Percentiles rank a stretch among this genome's conserved stretches.
Evolutionary conservation across 2,329 filamentous ascomycete species (phyloP).

Genomic region (Cercospora zeina): DNA sequence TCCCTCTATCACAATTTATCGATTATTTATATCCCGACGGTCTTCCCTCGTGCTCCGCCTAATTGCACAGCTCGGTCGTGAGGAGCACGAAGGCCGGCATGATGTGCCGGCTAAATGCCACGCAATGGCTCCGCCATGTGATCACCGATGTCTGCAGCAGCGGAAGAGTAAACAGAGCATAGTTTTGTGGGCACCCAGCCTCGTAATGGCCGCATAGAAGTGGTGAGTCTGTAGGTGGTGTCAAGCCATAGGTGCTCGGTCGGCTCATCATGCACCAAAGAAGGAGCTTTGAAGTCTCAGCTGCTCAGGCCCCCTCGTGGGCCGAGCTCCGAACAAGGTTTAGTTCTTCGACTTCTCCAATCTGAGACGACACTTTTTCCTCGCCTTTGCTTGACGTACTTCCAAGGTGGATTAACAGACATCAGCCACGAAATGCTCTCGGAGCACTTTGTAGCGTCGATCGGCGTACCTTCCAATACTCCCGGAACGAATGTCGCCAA

Average conservation of each 20-base stretch:
- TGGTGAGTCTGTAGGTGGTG: neutral
- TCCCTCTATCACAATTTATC: neutral
- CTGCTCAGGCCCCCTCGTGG: neutral
- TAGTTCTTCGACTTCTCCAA: neutral
- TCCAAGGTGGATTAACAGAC: no score
- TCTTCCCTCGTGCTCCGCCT: neutral
- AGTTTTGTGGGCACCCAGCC: neutral
- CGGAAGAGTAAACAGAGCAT: neutral
- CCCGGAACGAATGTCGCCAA: constrained; percentile 57
- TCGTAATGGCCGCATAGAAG: no score
- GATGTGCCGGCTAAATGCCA: constrained; percentile 21
- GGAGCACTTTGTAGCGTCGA: constrained; percentile 54
- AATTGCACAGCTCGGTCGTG: neutral
- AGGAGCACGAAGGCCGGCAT: neutral
- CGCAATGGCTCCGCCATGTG: neutral
- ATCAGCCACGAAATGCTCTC: constrained; percentile 47
- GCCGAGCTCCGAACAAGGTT: neutral
- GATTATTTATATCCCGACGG: neutral
- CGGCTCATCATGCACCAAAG: neutral
- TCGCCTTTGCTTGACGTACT: neutral
- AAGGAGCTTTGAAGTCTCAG: neutral
- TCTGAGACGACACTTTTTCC: constrained; percentile 9
- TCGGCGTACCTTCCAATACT: constrained; percentile 46
- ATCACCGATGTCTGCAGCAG: neutral
- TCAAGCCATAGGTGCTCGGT: neutral